Base-by-base conservation (phyloP, 345 rosid species). In the Boechera retrofracta region DNA sequence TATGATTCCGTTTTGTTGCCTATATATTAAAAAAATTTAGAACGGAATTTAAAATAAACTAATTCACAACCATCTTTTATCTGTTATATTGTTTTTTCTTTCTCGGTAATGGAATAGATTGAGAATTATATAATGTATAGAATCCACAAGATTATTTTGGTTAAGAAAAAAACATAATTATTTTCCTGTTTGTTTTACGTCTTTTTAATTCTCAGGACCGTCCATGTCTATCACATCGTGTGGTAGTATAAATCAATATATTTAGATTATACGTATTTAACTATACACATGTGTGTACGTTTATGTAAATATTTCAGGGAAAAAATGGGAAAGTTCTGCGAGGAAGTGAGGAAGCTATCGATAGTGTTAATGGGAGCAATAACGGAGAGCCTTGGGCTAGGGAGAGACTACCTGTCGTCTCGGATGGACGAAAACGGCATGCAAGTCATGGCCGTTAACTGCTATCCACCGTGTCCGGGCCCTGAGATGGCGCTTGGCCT, bases 381-480 rank as follows among this genome's bases (percentile, higher is more conserved):
- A 6, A 86, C 83, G 0, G 86, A 89, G 79, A 82, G 85, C 75
- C 76, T 89, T 11, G 92, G 87, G 16, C 26, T 92, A 57, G 84
- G 84, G 12, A 79, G 81, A 51, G 77, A 76, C 2, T 82, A 85
- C 83, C 2, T 86, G 62, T 64, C 68, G 72, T 51, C 74, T 45
- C 81, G 76, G 69, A 79, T 87, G 75, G 64, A 41, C 10, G 85
- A 82, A 26, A 80, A 70, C 2, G 96, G 93, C 7, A 80, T 83
- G 80, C 96, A 92, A 62, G 91, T 87, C 26, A 77, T 83, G 77
- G 85, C 86, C 0, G 83, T 82, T 4, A 86, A 90, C 66, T 84
- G 90, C 69, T 85, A 87, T 61, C 91, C 93, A 6, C 86, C 87
- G 1, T 83, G 94, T 79, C 90, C 96, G 2, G 60, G 59, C 16